Conservation (phyloP, 2,329 filamentous ascomycete genomes). For the Parafenestella ontariensis region DNA sequence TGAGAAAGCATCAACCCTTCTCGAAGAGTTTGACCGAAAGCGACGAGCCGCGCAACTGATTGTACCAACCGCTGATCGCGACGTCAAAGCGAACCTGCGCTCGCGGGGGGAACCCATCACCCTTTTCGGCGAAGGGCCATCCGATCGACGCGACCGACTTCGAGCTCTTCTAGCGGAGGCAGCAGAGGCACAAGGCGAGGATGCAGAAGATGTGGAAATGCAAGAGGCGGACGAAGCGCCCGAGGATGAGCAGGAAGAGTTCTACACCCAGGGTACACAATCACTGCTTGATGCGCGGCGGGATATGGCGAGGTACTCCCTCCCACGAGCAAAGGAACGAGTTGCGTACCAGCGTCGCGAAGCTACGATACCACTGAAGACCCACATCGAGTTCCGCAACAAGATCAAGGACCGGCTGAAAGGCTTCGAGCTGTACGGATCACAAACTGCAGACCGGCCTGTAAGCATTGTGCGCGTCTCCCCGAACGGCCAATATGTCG, state of each 20-base stretch:
- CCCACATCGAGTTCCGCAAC: constrained; percentile 92
- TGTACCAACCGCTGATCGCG: constrained; percentile 91
- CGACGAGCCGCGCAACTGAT: constrained; percentile 85
- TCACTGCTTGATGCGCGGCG: constrained; percentile 78
- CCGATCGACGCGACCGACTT: constrained; percentile 84
- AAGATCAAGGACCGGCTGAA: constrained; percentile 82
- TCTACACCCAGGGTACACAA: constrained; percentile 84
- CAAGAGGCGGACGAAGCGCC: constrained; percentile 61
- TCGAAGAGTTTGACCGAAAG: constrained; percentile 90
- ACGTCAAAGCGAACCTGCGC: constrained; percentile 72
- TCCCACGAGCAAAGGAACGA: constrained; percentile 80
- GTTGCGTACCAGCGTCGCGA: constrained; percentile 81
- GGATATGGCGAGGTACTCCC: constrained; percentile 80
- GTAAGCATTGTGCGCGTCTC: constrained; percentile 92
- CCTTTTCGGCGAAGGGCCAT: constrained; percentile 87
- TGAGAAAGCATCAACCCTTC: constrained; percentile 83
- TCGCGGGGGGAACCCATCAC: constrained; percentile 94
- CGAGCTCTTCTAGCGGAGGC: constrained; percentile 80
- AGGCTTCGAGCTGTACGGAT: constrained; percentile 89
- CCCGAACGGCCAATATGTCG: constrained; percentile 81
- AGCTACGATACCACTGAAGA: constrained; percentile 81
- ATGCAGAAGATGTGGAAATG: constrained; percentile 60
- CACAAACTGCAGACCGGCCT: constrained; percentile 89
- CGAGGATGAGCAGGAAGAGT: constrained; percentile 73
- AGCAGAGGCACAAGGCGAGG: constrained; percentile 67